Base-by-base conservation (phyloP, 495 filamentous ascomycete species). In the Tuber brumale region DNA sequence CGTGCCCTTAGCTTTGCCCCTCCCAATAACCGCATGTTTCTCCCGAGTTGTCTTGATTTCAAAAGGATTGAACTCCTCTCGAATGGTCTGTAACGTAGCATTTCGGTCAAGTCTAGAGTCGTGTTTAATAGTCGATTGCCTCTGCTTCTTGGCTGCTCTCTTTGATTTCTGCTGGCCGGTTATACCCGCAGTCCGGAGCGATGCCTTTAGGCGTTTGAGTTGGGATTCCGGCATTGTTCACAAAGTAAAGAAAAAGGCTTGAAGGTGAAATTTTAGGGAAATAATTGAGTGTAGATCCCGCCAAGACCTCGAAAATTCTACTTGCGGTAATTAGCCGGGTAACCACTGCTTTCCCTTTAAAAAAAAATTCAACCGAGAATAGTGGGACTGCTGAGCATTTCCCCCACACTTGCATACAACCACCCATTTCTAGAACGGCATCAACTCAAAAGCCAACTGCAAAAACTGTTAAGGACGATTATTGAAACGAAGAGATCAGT, bases 41-140 rank as follows among this genome's bases (percentile, higher is more conserved):
- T 82, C 74, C 43, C 74, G 73, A 16, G 89, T 88, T 18, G 88
- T 88, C 84, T 95, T 94, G 83, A 96, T 88, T 84, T 99, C 95
- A 84, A 98, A 99, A 4, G 95, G 95, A 85, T 97, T 98, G 89
- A 97, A 97, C 79, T 93, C 89, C 76, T 97, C 94, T 78, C 95
- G 91, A 82, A 98, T 97, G 71, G 88, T 88, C 81, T 92, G 88
- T 72, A 99, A 86, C 21, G 92, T 92, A 69, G 88, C 89, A 79
- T 90, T 88, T 74, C 91, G 88, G 84, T 93, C 88, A n/a, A 91
- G 88, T 72, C 89, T 87, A 78, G 92, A 90, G 78, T 92, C 89
- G 77, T 89, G 88, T 70, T 86, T 86, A 70, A 86, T 87, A 57
- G 88, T 88, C 82, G 89, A 87, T 82, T 91, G 90, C 51, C 87